Percentiles rank a stretch among this genome's conserved stretches.
These are phyloP conservation scores for Mortierella sp. DNA, from an alignment of 371 early-diverging fungal species.

Conservation along the genomic window DNA sequence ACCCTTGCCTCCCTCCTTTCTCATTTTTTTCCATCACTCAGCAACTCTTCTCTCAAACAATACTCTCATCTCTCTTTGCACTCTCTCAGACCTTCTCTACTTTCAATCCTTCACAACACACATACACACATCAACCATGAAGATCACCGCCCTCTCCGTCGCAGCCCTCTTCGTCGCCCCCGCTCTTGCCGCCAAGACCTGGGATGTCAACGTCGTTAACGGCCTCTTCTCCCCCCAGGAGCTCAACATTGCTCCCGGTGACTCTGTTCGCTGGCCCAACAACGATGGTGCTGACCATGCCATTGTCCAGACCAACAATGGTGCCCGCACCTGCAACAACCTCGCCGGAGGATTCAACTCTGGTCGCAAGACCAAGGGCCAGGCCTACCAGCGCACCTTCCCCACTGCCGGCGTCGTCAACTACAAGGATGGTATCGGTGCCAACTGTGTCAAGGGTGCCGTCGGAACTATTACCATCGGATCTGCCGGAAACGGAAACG, in stretches of 20 bases:
- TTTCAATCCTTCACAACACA: not conserved
- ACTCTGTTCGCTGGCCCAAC: conserved; percentile 39
- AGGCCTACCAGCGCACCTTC: conserved; percentile 32
- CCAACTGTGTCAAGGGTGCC: conserved; percentile 28
- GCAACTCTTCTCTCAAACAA: not conserved
- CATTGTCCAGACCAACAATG: conserved; percentile 33
- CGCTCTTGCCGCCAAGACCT: conserved; percentile 36
- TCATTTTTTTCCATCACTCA: not conserved
- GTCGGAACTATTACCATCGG: conserved; percentile 26
- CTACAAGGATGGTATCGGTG: conserved; percentile 43
- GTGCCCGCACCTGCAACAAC: conserved; percentile 23
- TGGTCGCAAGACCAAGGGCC: conserved; percentile 21
- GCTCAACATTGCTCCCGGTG: conserved; percentile 34
- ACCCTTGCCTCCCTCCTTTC: not conserved
- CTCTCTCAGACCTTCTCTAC: not conserved
- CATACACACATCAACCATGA: conserved; percentile 19
- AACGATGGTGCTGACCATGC: conserved; percentile 33
- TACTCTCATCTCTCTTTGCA: not conserved
- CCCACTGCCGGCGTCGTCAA: conserved; percentile 12
- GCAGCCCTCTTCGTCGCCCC: conserved; percentile 30
- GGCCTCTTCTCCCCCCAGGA: conserved; percentile 26
- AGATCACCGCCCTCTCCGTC: conserved; percentile 22
- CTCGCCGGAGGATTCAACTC: conserved; percentile 41
- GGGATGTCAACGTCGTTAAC: conserved; percentile 33
- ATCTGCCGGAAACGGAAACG: not conserved